Base-by-base conservation (phyloP, 192 early-diverging fungal species). In the Gonapodya prolifera region DNA sequence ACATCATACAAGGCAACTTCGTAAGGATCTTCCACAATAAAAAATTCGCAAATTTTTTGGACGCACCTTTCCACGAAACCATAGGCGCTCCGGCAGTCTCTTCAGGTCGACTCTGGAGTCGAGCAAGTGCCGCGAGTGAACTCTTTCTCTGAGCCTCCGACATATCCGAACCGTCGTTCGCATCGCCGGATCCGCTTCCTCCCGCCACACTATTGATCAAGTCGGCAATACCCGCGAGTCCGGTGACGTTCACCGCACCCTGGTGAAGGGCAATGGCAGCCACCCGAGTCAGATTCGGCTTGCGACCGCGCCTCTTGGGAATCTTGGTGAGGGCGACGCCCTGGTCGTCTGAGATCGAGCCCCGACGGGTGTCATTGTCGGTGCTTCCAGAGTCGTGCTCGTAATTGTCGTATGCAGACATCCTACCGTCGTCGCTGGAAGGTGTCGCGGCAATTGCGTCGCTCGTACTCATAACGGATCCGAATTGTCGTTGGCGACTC, bases 61-160 rank as follows among this genome's bases (percentile, higher is more conserved):
- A 32, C 71, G 16, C 71, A 73, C 71, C 71, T 73, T 73, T 73
- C 71, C 71, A 73, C 2, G 71, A 30, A 2, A 73, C 71, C 71
- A 73, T 73, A 29, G 71, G 71, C 28, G 71, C 71, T 2, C 71
- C 71, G 8, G 71, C 71, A 29, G 71, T 73, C 8, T 73, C 71
- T 61, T 61, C 45, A 23, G 45, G 45, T 23, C 45, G 8, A 61
- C 45, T 61, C 45, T 61, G 45, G 8, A 61, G 45, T 61, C 45
- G 8, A 23, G 45, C 45, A 16, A 61, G 45, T 16, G 45, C 45
- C 8, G 45, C 45, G 8, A 61, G 23, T 23, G 45, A 61, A 61
- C 45, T 23, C 23, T 61, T 61, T 23, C 45, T 61, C 45, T 61
- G 45, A 23, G 45, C 45, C 23, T 61, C 45, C 45, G 45, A 16